Evolutionary conservation across 2,329 filamentous ascomycete genomes (phyloP).

Genomic region (Colletotrichum falcatum): DNA sequence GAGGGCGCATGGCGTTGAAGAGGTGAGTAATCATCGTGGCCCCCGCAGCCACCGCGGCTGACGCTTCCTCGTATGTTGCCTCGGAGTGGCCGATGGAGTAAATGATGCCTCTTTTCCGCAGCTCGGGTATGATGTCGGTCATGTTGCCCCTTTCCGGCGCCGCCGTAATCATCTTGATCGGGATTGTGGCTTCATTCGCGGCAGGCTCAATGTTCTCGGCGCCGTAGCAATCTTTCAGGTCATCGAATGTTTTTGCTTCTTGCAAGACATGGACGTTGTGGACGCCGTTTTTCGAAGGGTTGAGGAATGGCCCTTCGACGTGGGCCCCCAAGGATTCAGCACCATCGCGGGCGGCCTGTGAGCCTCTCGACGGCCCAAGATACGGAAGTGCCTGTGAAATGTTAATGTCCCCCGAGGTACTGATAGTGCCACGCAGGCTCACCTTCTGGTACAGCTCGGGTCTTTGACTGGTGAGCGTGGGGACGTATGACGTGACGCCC

Average conservation of each 20-base stretch:
- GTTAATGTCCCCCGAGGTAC: slow-evolving; percentile 13
- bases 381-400: slow-evolving; percentile 73
- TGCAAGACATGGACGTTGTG: slow-evolving; percentile 81
- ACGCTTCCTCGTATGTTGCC: slow-evolving; percentile 86
- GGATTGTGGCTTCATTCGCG: slow-evolving; percentile 48
- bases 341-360: slow-evolving; percentile 73
- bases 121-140: slow-evolving; percentile 73
- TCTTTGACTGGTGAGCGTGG: slow-evolving; percentile 84
- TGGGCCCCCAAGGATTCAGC: slow-evolving; percentile 91
- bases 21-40: slow-evolving; percentile 92
- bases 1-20: slow-evolving; percentile 93
- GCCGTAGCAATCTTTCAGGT: slow-evolving; percentile 80
- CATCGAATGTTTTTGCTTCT: slow-evolving; percentile 70
- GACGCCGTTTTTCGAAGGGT: slow-evolving; percentile 84
- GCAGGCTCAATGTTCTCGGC: slow-evolving; percentile 69
- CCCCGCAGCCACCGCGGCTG: slow-evolving; percentile 76
- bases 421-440: slow-evolving; percentile 7
- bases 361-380: slow-evolving; percentile 76
- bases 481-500: slow-evolving; percentile 89
- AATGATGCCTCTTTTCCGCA: slow-evolving; percentile 75
- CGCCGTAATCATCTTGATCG: slow-evolving; percentile 85
- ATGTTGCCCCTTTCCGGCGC: slow-evolving; percentile 85
- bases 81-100: slow-evolving; percentile 90
- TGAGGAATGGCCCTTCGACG: slow-evolving; percentile 91
- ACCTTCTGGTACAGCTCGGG: slow-evolving; percentile 86